phyloP scores from a whole-genome alignment of 2,329 filamentous ascomycete species.

The Thelonectria rubi region DNA sequence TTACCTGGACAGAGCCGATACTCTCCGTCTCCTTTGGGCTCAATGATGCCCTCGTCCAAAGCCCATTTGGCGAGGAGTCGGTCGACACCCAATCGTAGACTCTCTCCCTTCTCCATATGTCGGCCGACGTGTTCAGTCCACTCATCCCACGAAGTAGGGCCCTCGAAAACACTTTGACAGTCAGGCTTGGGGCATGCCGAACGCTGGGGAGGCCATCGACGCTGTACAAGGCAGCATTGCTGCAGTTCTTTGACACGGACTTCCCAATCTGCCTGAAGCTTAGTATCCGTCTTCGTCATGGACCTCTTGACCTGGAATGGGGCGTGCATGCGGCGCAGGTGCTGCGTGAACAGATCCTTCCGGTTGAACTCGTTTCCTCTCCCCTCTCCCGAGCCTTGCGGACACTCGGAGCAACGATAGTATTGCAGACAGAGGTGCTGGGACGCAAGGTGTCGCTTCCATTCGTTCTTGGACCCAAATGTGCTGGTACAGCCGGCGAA shows the following conservation, averaged over 20 bases:
- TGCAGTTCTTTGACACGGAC: slow-evolving; percentile 75
- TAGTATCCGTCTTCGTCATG: slow-evolving; percentile 65
- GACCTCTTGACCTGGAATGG: slow-evolving; percentile 70
- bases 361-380: slow-evolving; percentile 83
- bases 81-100: slow-evolving; percentile 65
- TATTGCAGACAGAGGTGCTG: slow-evolving; percentile 81
- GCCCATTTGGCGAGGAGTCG: slow-evolving; percentile 68
- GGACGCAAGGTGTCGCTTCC: slow-evolving; percentile 93
- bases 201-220: slow-evolving; percentile 73
- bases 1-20: slow-evolving; percentile 58
- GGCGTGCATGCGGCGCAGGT: slow-evolving; percentile 92
- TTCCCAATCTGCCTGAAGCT: slow-evolving; percentile 70
- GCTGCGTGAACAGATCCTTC: slow-evolving; percentile 95
- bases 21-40: slow-evolving; percentile 63
- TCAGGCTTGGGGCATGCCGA: slow-evolving; percentile 77
- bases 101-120: slow-evolving; percentile 83
- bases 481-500: slow-evolving; percentile 84
- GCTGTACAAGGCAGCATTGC: slow-evolving; percentile 74
- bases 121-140: slow-evolving; percentile 92
- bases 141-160: slow-evolving; percentile 82
- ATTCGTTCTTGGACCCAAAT: slow-evolving; percentile 95
- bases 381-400: slow-evolving; percentile 61
- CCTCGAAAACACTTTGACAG: slow-evolving; percentile 76
- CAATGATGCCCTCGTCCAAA: slow-evolving; percentile 70
- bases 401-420: slow-evolving; percentile 71